Conservation (phyloP, 2,329 filamentous ascomycete species). For the Cladosporium colombiae region DNA sequence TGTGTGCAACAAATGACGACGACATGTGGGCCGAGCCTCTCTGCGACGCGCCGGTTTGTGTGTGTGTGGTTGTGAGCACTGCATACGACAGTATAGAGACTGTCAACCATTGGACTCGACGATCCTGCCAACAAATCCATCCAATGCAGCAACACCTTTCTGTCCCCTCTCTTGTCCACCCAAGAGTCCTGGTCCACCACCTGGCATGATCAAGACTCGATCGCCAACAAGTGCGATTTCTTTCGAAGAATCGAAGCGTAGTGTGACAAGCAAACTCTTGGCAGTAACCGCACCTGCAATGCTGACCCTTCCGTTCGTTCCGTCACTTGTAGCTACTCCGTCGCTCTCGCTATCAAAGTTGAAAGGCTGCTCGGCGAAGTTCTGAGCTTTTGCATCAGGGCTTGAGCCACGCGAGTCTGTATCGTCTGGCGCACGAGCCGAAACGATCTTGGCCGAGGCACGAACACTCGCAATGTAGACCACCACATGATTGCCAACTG, state of each 20-base stretch:
- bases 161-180: slow-evolving; percentile 56
- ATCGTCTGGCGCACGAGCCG: slow-evolving; percentile 37
- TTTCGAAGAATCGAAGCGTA: slow-evolving; percentile 68
- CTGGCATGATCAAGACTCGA: slow-evolving; percentile 70
- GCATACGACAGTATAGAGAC: not conserved
- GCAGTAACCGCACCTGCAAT: slow-evolving; percentile 31
- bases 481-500: slow-evolving; percentile 70
- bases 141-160: slow-evolving; percentile 59
- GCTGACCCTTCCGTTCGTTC: slow-evolving; percentile 22
- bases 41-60: not conserved
- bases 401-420: slow-evolving; percentile 25
- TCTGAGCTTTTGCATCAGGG: slow-evolving; percentile 36
- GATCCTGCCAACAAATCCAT: slow-evolving; percentile 71
- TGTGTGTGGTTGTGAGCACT: not conserved
- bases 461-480: slow-evolving; percentile 87
- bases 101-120: slow-evolving; percentile 37
- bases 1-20: not conserved
- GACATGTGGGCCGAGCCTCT: not conserved
- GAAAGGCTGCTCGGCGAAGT: slow-evolving; percentile 27
- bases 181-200: slow-evolving; percentile 61
- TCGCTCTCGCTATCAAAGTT: slow-evolving; percentile 30
- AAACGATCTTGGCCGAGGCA: slow-evolving; percentile 72
- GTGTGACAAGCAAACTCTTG: slow-evolving; percentile 54
- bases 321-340: slow-evolving; percentile 20
- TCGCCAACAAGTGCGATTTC: slow-evolving; percentile 75